Evolutionary conservation across 164 flowering plant genomes (phyloP), one percentile per base, ranked within the genome.

Genomic region (Tetracentron sinense): DNA sequence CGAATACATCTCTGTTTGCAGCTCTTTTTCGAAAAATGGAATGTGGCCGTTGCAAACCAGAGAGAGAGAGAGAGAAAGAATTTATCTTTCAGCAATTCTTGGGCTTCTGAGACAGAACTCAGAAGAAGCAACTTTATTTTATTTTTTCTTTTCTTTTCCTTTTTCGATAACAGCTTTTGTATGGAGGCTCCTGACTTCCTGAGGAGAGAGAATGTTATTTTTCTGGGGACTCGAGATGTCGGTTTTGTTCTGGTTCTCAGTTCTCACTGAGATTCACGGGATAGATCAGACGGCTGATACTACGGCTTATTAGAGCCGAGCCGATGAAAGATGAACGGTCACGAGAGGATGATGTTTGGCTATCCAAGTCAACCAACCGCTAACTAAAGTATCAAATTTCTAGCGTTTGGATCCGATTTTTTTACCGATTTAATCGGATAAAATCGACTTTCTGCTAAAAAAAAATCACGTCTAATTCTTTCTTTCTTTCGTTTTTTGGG

Each of bases 1-100:
- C 7, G 3, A 54, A 27, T n/a, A 55, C 53, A 42, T 65, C 46
- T 42, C 61, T 60, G 47, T 56, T 44, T 60, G 29, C 61, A 55
- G 30, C 69, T 66, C 70, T 70, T 71, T 70, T 65, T 33, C 20
- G 27, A 54, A 26, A 21, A 4, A 33, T 56, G 47, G 60, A 33
- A 25, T 26, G 38, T 25, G 28, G 44, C 44, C 1, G 1, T 46
- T 60, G 16, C 25, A 44, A 42, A 54, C 23, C 33, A 56, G 38
- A 31, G 25, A 11, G 44, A n/a, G 22, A 30, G 11, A 17, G 7
- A 30, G 42, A 25, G 59, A 42, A 7, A 28, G 15, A 25, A 31
- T 52, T 38, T 17, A 42, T 5, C 25, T 47, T 21, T 6, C 11
- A 22, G 26, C 12, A 25, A 15, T 22, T 25, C 56, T 0, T 31